Percentiles rank a stretch among this genome's conserved stretches.
These are phyloP conservation scores for Penicillium oxalicum DNA, from an alignment of 2,329 filamentous ascomycete species.

Conservation along the genomic window DNA sequence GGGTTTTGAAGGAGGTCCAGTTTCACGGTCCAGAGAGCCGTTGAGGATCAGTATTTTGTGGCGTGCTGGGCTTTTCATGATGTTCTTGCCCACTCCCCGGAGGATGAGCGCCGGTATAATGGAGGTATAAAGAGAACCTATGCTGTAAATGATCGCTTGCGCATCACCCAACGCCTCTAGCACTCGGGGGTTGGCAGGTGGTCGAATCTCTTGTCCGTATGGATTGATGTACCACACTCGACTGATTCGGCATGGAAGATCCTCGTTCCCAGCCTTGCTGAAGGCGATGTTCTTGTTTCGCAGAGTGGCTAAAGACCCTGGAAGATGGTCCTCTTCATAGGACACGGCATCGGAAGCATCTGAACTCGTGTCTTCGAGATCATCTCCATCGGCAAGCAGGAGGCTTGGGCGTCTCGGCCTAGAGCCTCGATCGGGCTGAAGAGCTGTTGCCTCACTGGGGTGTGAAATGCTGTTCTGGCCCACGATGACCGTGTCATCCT, in stretches of 20 bases:
- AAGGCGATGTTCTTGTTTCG: conserved; percentile 77
- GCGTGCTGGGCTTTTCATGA: conserved; percentile 47
- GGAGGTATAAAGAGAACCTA: conserved; percentile 89
- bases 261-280: conserved; percentile 72
- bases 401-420: conserved; percentile 31
- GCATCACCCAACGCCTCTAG: conserved; percentile 60
- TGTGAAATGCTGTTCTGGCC: conserved; percentile 93
- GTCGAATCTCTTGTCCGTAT: conserved; percentile 91
- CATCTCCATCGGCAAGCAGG: conserved; percentile 30
- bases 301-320: conserved; percentile 68
- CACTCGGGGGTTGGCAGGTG: conserved; percentile 75
- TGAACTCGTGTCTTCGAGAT: conserved; percentile 26
- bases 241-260: conserved; percentile 70
- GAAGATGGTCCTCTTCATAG: conserved; percentile 43
- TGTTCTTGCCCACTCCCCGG: conserved; percentile 63
- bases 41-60: conserved; percentile 83
- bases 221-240: conserved; percentile 97
- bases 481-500: conserved; percentile 70
- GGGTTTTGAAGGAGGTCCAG: conserved; percentile 59
- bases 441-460: conserved; percentile 61
- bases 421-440: conserved; percentile 26
- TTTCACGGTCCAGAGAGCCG: conserved; percentile 77
- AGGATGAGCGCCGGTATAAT: conserved; percentile 78
- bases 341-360: conserved; percentile 31
- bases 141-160: conserved; percentile 75